A percentile compares a stretch with the other conserved stretches of the same genome.
These are phyloP conservation scores for Hypoxylon fuscum DNA, from an alignment of 495 filamentous ascomycete species.

Conservation along the genomic window DNA sequence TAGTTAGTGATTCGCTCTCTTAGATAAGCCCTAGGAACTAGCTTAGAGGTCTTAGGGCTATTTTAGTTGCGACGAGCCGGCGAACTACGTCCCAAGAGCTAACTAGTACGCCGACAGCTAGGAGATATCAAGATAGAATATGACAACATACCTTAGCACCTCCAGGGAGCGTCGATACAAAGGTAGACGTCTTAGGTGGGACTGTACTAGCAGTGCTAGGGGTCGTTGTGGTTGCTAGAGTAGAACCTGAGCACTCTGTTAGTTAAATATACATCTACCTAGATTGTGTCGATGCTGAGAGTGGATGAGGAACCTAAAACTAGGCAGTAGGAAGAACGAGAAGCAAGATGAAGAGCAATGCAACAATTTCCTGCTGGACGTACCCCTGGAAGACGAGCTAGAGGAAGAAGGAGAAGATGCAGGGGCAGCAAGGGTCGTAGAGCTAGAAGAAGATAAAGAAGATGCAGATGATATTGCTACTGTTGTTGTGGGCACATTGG, in stretches of 20 bases:
- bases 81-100: too few species aligned
- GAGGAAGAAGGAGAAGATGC: slow-evolving; percentile 20
- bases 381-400: slow-evolving; percentile 24
- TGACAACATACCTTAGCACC: slow-evolving; percentile 42
- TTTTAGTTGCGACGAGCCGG: too few species aligned
- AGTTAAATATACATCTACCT: not conserved
- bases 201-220: slow-evolving; percentile 25
- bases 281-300: not conserved
- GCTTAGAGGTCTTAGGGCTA: too few species aligned
- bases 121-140: slow-evolving; percentile 24
- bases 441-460: slow-evolving; percentile 10
- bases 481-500: slow-evolving; percentile 9
- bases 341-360: slow-evolving; percentile 13
- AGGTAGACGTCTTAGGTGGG: slow-evolving; percentile 40
- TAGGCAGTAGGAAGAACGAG: slow-evolving; percentile 8
- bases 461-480: too few species aligned
- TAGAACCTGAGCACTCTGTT: slow-evolving; percentile 25
- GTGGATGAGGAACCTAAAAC: not conserved
- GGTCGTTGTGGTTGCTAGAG: slow-evolving; percentile 29
- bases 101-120: too few species aligned
- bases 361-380: slow-evolving; percentile 14
- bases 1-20: slow-evolving; percentile 11
- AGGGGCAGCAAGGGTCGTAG: slow-evolving; percentile 8
- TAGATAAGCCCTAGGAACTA: not conserved
- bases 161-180: slow-evolving; percentile 49